Evolutionary conservation across 805 yeast genomes (phyloP).

Genomic region (Lipomyces spencermartinsiae): DNA sequence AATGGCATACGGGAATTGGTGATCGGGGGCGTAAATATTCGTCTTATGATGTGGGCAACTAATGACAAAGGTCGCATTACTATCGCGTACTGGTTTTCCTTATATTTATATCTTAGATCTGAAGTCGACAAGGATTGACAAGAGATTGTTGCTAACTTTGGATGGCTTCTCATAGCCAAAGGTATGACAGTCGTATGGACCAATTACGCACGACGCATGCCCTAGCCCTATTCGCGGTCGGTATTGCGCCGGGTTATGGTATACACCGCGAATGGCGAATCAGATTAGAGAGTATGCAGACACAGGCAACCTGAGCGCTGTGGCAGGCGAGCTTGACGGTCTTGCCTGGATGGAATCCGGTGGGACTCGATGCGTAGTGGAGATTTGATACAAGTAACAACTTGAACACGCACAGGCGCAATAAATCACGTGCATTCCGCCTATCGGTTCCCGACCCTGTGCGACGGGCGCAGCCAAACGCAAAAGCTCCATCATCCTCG

Average conservation of each 20-base stretch:
- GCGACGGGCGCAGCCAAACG: constrained; percentile 3
- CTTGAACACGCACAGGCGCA: not conserved
- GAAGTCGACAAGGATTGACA: too few relatives aligned
- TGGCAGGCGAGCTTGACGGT: not conserved
- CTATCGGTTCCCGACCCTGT: not conserved
- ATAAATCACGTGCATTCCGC: not conserved
- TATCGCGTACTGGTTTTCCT: not conserved
- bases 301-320: not conserved
- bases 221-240: not conserved
- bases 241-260: too few relatives aligned
- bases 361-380: not conserved
- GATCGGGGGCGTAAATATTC: not conserved
- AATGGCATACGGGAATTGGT: not conserved
- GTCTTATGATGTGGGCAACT: too few relatives aligned
- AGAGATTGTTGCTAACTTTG: too few relatives aligned
- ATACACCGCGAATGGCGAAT: not conserved
- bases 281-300: not conserved
- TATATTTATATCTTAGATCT: too few relatives aligned
- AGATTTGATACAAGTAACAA: not conserved
- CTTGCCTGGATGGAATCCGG: not conserved
- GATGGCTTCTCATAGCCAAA: too few relatives aligned
- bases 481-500: constrained; percentile 2
- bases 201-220: not conserved
- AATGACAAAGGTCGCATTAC: not conserved
- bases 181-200: too few relatives aligned